Base-by-base conservation (phyloP, 805 yeast species). In the Candida caryicola region DNA sequence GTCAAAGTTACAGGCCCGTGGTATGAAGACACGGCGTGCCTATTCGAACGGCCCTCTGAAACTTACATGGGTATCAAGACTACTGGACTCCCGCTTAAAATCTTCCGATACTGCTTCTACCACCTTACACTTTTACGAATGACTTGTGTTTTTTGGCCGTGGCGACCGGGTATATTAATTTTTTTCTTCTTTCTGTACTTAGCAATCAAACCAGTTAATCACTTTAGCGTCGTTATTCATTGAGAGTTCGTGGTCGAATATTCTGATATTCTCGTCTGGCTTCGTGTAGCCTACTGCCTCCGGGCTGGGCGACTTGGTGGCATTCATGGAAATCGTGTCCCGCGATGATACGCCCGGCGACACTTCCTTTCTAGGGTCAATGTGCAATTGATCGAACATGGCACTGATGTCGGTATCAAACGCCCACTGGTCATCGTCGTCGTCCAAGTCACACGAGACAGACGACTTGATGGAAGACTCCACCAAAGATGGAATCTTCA, bases 371-470 rank as follows among this genome's bases (percentile, higher is more conserved):
- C 29, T 35, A 5, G 27, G 5, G 3, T 37, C 26, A 23, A 29
- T 45, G 46, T 33, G 21, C 37, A 33, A 23, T n/a, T 17, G 30
- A 25, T 36, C 34, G 8, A 36, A 13, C 21, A 35, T 31, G n/a
- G 25, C 26, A 16, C 40, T 31, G 17, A 36, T 14, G 31, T 36
- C 35, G 15, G 34, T 25, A 16, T 36, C 34, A 15, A 36, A 25
- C 10, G 38, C 41, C 40, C 44, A 41, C 16, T 55, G 56, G 23
- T 55, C 59, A 17, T 45, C 57, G 30, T 60, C 66, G 31, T 57
- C 60, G 39, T 57, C 48, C 30, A 63, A 68, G 38, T 59, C 59
- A 67, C 68, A 64, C 17, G 64, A 59, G 38, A 50, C 57, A 21
- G 59, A 49, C 13, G 59, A 51, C 34, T 54, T 49, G 23, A 51